A percentile compares a stretch with the other conserved stretches of the same genome.
phyloP scores from a whole-genome alignment of 2,329 filamentous ascomycete species.

The Apiospora rasikravindrae region DNA sequence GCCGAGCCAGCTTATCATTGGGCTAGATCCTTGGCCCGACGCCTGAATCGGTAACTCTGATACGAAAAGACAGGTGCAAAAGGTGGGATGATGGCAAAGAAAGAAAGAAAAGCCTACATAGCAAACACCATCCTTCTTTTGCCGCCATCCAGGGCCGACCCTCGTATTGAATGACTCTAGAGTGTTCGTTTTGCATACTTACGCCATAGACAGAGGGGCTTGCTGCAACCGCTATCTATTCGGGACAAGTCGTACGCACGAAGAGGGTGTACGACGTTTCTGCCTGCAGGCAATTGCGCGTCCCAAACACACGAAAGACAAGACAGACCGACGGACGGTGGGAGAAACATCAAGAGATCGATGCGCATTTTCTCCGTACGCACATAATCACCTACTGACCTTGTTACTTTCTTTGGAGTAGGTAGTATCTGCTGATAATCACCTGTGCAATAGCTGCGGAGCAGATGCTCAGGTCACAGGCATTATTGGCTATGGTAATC shows the following conservation, averaged over 20 bases:
- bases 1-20: constrained; percentile 11
- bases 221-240: constrained; percentile 6
- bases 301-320: constrained; percentile 3
- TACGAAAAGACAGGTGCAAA: neutral
- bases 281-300: constrained; percentile 6
- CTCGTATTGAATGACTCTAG: constrained; percentile 14
- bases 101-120: neutral
- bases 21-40: constrained; percentile 12
- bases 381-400: neutral
- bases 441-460: constrained; percentile 7
- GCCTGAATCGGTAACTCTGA: constrained; percentile 9
- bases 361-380: neutral
- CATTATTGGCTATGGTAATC: constrained; percentile 9
- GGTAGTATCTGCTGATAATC: constrained; percentile 2
- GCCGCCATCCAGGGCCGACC: neutral
- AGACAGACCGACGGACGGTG: neutral
- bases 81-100: neutral
- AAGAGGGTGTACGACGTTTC: constrained; percentile 2
- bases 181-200: neutral
- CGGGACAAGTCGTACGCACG: constrained; percentile 9
- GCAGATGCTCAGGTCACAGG: neutral
- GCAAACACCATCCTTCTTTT: constrained; percentile 11
- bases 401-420: neutral
- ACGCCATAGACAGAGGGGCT: neutral
- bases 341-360: neutral